These are phyloP conservation scores for Phallus indusiatus DNA, from an alignment of 768 basidiomycete species.

Conservation along the genomic window DNA sequence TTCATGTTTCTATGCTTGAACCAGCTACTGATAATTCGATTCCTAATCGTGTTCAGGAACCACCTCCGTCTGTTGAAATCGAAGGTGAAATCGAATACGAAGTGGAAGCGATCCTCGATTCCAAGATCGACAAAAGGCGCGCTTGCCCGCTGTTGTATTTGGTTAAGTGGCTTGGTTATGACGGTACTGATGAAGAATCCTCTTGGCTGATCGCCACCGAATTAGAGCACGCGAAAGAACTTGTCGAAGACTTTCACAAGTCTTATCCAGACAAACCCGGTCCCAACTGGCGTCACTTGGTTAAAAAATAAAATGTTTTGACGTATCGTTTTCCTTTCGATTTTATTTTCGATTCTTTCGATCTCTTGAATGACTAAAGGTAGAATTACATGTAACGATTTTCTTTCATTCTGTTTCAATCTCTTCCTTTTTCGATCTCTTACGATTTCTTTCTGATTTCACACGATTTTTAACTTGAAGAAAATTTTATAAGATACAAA, in stretches of 20 bases:
- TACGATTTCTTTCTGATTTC: no score
- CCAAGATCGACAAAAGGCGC: conserved; percentile 8
- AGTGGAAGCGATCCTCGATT: conserved; percentile 12
- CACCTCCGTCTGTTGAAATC: conserved; percentile 9
- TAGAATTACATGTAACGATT: no score
- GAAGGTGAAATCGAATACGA: conserved; percentile 12
- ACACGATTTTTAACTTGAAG: no score
- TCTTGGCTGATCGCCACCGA: background rate
- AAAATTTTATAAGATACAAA: no score
- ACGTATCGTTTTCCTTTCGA: no score
- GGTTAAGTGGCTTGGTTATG: background rate
- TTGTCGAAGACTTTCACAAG: background rate
- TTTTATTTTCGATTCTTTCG: no score
- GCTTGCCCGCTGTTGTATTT: background rate
- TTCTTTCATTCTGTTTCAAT: no score
- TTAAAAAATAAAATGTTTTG: no score
- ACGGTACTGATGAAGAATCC: background rate
- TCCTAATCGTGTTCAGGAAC: background rate
- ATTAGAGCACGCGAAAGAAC: background rate
- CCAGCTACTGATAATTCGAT: no score
- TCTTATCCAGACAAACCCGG: background rate
- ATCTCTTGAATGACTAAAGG: no score
- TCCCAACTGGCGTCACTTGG: background rate
- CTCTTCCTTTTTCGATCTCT: no score
- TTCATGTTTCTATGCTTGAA: no score